Conservation (phyloP, 2,329 filamentous ascomycete species). For the Nothopassalora personata region DNA sequence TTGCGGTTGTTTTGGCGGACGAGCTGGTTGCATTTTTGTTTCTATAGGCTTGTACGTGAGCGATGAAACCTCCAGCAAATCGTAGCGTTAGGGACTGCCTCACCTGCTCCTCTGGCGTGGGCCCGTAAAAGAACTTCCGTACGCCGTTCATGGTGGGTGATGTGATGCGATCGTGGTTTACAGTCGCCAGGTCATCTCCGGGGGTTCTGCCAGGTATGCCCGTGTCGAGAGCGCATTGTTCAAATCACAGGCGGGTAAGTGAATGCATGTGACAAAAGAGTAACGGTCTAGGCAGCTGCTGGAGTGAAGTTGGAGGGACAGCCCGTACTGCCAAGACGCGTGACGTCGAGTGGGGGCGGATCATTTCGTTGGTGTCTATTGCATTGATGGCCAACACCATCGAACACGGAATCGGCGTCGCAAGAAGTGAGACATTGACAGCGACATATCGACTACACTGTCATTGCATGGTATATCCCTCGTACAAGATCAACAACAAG, state of each 20-base stretch:
- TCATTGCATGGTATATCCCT: background rate
- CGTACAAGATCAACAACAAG: background rate
- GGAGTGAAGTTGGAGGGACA: background rate
- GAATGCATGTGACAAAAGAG: constrained; percentile 1
- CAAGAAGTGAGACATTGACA: background rate
- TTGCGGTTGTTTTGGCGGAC: constrained; percentile 88
- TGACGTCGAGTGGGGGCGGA: background rate
- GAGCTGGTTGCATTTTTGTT: constrained; percentile 89
- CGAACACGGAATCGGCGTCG: background rate
- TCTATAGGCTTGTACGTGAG: constrained; percentile 47
- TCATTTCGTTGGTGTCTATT: background rate
- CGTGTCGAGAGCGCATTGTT: background rate
- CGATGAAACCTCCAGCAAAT: background rate
- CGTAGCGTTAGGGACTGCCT: constrained; percentile 21
- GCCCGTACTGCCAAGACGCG: background rate
- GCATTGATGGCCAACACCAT: background rate
- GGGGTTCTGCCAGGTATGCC: background rate
- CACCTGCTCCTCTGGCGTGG: constrained; percentile 90
- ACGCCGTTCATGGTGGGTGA: constrained; percentile 69
- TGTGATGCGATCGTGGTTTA: background rate
- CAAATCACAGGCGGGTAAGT: background rate
- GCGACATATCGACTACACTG: background rate
- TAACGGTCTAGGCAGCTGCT: too few species aligned
- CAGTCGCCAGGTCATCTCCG: constrained; percentile 1
- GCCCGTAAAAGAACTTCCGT: constrained; percentile 80